Base-by-base conservation (phyloP, 208 protist genomes). In the Phytomonas sp. region DNA sequence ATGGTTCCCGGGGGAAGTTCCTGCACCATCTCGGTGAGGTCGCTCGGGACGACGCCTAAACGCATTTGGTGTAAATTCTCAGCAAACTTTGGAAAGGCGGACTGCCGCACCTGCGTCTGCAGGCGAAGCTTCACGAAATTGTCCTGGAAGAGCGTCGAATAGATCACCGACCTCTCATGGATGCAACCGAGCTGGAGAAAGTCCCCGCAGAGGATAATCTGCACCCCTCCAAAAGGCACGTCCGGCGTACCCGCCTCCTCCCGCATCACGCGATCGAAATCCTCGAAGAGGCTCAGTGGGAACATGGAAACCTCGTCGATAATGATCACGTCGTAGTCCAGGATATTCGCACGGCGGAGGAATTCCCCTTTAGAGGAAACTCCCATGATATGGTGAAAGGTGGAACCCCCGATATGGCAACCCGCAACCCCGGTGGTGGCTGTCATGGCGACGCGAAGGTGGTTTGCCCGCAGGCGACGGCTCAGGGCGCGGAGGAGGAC, bases 261-360 rank as follows among this genome's bases (percentile, higher is more conserved):
- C 34, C 89, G 85, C 71, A 92, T 60, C 3, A 90, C 83, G 11
- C 73, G 70, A 69, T 97, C 92, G 60, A 97, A 91, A 46, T 95
- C 80, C 60, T 96, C 89, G 71, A 97, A 95, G 56, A 97, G 77
- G 63, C 84, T 74, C 71, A 80, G 81, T 28, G 85, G 79, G 30
- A 97, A 62, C 94, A 97, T 97, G 36, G 88, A 95, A 31, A 97
- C 83, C 78, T 97, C 94, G 65, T 97, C 94, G 64, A 97, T 95
- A 75, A 97, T 87, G 72, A 97, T 87, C 40, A 90, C 83, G 46
- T 97, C 89, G 74, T 93, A 93, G 76, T 93, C 83, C 4, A 92
- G 77, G 53, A 94, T 75, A 9, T 67, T 72, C 72, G 70, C 77
- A 66, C 85, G 88, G 40, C 90, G 90, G 36, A 93, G 67, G 62